Conservation (phyloP, 1,284 basidiomycete species). For the Trichosporon sp. region DNA sequence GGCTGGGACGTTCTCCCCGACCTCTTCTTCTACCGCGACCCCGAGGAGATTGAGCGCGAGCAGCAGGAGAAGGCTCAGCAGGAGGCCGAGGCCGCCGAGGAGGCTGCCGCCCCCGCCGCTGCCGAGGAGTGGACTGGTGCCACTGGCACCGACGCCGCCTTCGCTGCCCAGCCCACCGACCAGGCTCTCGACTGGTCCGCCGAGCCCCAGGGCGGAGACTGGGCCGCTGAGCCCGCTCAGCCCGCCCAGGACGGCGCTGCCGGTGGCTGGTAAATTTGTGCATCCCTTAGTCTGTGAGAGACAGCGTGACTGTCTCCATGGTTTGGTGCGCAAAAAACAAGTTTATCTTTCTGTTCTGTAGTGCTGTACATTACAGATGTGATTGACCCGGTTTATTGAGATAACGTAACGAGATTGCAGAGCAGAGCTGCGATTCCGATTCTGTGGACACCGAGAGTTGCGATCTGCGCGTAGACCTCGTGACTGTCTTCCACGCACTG, state of each 20-base stretch:
- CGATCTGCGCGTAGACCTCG: too few relatives aligned
- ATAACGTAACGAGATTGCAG: too few relatives aligned
- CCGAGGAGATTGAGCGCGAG: conserved; percentile 97
- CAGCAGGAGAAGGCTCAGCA: conserved; percentile 85
- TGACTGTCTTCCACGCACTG: too few relatives aligned
- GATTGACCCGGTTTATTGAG: conserved; percentile 15
- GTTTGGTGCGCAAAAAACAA: not conserved
- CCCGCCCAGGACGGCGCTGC: conserved; percentile 23
- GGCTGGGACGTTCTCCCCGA: conserved; percentile 98
- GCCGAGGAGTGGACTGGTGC: conserved; percentile 71
- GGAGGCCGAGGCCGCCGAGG: conserved; percentile 61
- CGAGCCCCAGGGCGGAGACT: conserved; percentile 53
- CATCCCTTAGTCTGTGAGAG: not conserved
- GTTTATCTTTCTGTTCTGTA: conserved; percentile 8
- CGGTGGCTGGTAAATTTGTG: conserved; percentile 31
- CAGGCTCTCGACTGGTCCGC: conserved; percentile 76
- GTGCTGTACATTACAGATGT: conserved; percentile 9
- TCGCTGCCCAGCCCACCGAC: conserved; percentile 75
- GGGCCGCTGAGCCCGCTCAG: conserved; percentile 36
- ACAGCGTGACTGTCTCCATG: conserved; percentile 2
- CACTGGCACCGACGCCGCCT: conserved; percentile 63
- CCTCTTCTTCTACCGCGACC: conserved; percentile 99
- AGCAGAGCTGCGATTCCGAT: too few relatives aligned
- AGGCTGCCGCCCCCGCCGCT: conserved; percentile 49
- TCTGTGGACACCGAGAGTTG: too few relatives aligned